A percentile compares a stretch with the other conserved stretches of the same genome.
Conservation (phyloP, 768 basidiomycete genomes). For the Rhodotorula graminis region DNA sequence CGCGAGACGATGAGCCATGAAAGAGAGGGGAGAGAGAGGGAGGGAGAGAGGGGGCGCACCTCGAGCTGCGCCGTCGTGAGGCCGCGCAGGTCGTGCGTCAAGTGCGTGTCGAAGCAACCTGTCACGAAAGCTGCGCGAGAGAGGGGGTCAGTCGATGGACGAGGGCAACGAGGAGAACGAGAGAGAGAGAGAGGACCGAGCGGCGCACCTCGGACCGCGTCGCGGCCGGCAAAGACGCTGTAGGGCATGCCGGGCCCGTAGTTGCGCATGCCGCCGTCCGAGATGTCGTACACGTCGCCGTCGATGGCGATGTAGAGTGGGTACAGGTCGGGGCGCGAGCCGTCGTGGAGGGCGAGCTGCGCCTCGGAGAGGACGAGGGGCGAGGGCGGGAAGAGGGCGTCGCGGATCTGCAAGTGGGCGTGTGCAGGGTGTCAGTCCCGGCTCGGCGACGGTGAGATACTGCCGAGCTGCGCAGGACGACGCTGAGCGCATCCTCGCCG, state of each 20-base stretch:
- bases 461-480: no score
- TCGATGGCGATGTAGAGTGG: constrained; percentile 88
- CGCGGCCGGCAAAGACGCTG: constrained; percentile 56
- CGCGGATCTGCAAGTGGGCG: constrained; percentile 22
- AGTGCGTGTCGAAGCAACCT: constrained; percentile 85
- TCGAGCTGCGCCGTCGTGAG: constrained; percentile 64
- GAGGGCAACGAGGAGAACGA: not conserved
- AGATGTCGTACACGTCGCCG: constrained; percentile 88
- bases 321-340: constrained; percentile 54
- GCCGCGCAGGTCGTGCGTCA: constrained; percentile 85
- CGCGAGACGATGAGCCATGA: not conserved
- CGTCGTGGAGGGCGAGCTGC: constrained; percentile 65
- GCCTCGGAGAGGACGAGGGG: constrained; percentile 60
- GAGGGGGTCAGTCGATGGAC: constrained; percentile 46
- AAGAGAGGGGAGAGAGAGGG: not conserved
- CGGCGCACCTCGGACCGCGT: constrained; percentile 43
- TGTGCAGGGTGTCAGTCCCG: no score
- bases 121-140: constrained; percentile 69
- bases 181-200: not conserved
- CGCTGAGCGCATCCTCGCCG: not conserved
- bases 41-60: constrained; percentile 51
- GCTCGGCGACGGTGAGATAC: no score
- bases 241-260: constrained; percentile 79
- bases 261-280: constrained; percentile 57
- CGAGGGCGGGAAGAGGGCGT: constrained; percentile 37